Evolutionary conservation across 148 eudicot species (phyloP), one percentile per base, ranked within the genome.

Genomic region (Dianthus caryophyllus): DNA sequence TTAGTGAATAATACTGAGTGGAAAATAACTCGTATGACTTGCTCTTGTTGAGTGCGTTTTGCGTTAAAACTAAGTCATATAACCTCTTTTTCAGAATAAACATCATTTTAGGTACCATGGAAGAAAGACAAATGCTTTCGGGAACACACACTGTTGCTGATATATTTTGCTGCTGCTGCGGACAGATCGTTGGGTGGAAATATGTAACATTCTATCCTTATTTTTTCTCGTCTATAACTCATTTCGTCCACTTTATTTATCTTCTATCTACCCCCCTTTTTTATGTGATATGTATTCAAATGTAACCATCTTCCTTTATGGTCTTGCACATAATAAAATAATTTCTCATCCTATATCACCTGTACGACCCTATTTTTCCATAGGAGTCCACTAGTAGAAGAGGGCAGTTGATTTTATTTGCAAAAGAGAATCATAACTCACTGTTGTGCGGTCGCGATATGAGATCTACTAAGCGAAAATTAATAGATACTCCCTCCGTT

Each of bases 171-270:
- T 87, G 96, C 77, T 84, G 81, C 75, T 92, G 97, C 43, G 91
- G 97, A 21, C 97, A 92, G 71, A 81, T 82, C 55, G 83, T 84
- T 38, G 97, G 97, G 64, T 92, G 96, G 97, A 92, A 92, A 92
- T 92, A 92, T 76, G 97, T 92, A 85, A 18, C 41, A 47, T 68
- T 80, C 50, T 58, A 29, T 51, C 81, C 38, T 33, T 41, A 49
- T 18, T 18, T 51, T 20, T 31, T 39, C 27, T 33, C 33, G 22
- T 43, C 66, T 17, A 3, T 1, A 21, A 43, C 50, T 41, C 31
- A 15, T 5, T 9, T 38, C 50, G n/a, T n/a, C 31, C 36, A 24
- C 50, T 1, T 33, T 33, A 7, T 2, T 13, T 61, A 9, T 8
- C 21, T 18, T 20, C 20, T 50, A 4, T 24, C 20, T 50, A 25